Base-by-base conservation (phyloP, 1,284 basidiomycete species). In the Sanghuangporus weigelae region DNA sequence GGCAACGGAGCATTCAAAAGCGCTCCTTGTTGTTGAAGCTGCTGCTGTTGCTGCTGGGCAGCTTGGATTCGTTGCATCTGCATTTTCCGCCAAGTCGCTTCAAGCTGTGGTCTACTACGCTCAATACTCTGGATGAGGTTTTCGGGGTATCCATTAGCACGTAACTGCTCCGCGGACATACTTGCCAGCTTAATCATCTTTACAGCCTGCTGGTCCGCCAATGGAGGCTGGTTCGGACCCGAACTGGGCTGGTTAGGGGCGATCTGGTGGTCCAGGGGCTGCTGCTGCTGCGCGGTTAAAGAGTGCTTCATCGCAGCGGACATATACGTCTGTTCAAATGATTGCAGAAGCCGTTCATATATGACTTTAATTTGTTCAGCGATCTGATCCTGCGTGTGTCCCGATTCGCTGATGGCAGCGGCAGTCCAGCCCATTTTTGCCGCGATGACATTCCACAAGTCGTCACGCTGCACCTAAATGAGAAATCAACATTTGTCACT, bases 401-500 rank as follows among this genome's bases (percentile, higher is more conserved):
- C 82, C 10, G 73, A 81, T 2, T 78, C 84, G 2, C 84, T 82
- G 65, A 89, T 85, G 57, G 84, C 77, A 2, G 84, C 78, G 5
- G 23, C 12, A n/a, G 8, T 46, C 68, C 86, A 84, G 7, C 84
- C 85, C 71, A 92, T 75, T 44, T 79, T 80, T 11, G 79, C 88
- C 11, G 82, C 89, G 64, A 92, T 82, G 53, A 85, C 73, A 12
- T 80, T 70, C 90, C 89, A 92, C 60, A 79, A 66, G 26, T 89
- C 86, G 49, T 79, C 80, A 62, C 75, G 71, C 19, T 76, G 75
- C n/a, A 87, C 81, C 86, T 89, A 59, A 57, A 35, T 38, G 14
- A 26, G 44, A 50, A 23, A 38, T 44, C 26, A 35, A 36, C 7
- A 31, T 63, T 38, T 8, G 21, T 12, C 16, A n/a, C 53, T 54